These are phyloP conservation scores for Alternaria solani DNA, from an alignment of 2,329 filamentous ascomycete genomes.

Conservation along the genomic window DNA sequence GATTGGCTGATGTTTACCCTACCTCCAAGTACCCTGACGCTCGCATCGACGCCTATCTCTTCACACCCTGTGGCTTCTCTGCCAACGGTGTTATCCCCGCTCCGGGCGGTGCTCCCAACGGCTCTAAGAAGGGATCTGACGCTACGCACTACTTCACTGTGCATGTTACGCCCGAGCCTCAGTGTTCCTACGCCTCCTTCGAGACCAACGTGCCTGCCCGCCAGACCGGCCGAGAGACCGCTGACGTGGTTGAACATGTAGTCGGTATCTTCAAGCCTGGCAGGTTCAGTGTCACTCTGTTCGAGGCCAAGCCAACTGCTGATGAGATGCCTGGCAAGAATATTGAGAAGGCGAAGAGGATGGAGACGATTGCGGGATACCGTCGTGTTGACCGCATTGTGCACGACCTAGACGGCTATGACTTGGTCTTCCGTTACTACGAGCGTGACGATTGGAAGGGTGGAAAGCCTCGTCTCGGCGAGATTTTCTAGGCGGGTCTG, in stretches of 20 bases:
- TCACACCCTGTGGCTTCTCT: constrained; percentile 95
- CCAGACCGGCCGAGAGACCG: constrained; percentile 86
- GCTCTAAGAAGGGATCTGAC: constrained; percentile 51
- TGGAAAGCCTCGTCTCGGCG: constrained; percentile 68
- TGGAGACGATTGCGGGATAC: constrained; percentile 87
- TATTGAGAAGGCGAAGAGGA: constrained; percentile 57
- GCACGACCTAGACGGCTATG: constrained; percentile 96
- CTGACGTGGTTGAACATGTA: constrained; percentile 91
- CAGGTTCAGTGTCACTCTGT: constrained; percentile 96
- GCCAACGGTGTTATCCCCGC: constrained; percentile 95
- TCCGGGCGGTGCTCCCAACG: constrained; percentile 60
- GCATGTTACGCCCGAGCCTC: constrained; percentile 94
- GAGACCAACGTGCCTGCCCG: constrained; percentile 96
- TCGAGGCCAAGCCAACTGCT: constrained; percentile 78
- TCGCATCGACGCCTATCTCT: constrained; percentile 93
- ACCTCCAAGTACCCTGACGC: constrained; percentile 88
- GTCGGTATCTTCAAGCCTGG: constrained; percentile 96
- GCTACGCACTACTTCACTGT: constrained; percentile 91
- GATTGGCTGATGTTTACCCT: constrained; percentile 88
- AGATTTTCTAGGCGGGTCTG: constrained; percentile 41
- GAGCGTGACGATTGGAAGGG: constrained; percentile 85
- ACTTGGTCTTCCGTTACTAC: constrained; percentile 95
- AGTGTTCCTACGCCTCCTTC: constrained; percentile 97
- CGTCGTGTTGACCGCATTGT: constrained; percentile 91
- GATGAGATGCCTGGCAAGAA: constrained; percentile 49